A percentile compares a stretch with the other conserved stretches of the same genome.
These are phyloP conservation scores for Ophiosphaerella narmari DNA, from an alignment of 2,329 filamentous ascomycete species.

Conservation along the genomic window DNA sequence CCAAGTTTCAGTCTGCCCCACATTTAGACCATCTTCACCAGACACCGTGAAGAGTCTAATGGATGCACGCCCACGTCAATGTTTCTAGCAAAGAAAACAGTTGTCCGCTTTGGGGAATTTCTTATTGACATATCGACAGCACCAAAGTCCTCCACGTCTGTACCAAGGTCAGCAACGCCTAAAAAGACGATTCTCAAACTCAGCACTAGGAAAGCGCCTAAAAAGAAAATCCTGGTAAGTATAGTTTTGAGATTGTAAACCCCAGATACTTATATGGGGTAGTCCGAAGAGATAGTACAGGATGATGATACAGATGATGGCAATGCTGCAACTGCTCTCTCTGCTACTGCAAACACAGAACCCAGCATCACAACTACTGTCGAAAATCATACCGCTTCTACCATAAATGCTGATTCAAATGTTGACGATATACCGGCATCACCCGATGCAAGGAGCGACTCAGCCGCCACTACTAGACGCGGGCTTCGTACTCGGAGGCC, in stretches of 20 bases:
- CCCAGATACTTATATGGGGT: slow-evolving; percentile 5
- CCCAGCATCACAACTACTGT: slow-evolving; percentile 7
- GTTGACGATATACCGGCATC: slow-evolving; percentile 19
- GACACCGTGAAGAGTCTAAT: background rate
- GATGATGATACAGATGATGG: slow-evolving; percentile 15
- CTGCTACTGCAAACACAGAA: background rate
- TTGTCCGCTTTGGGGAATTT: background rate
- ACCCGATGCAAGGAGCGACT: slow-evolving; percentile 21
- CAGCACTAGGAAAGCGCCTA: slow-evolving; percentile 24
- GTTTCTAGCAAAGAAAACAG: no score
- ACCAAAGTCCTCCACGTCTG: slow-evolving; percentile 10
- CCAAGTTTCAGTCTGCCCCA: slow-evolving; percentile 9
- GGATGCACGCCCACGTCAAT: background rate
- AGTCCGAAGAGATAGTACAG: slow-evolving; percentile 26
- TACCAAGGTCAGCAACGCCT: slow-evolving; percentile 15
- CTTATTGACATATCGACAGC: slow-evolving; percentile 13
- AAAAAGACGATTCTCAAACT: slow-evolving; percentile 31
- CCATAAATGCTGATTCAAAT: slow-evolving; percentile 3
- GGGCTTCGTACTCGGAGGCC: slow-evolving; percentile 40
- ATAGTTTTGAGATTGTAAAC: slow-evolving; percentile 3
- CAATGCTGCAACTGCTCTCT: slow-evolving; percentile 6
- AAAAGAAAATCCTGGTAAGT: slow-evolving; percentile 30
- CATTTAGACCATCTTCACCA: background rate
- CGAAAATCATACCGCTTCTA: slow-evolving; percentile 2
- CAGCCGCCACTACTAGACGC: slow-evolving; percentile 30